A percentile compares a stretch with the other conserved stretches of the same genome.
Conservation (phyloP, 2,329 filamentous ascomycete genomes). For the Akanthomyces muscarius region DNA sequence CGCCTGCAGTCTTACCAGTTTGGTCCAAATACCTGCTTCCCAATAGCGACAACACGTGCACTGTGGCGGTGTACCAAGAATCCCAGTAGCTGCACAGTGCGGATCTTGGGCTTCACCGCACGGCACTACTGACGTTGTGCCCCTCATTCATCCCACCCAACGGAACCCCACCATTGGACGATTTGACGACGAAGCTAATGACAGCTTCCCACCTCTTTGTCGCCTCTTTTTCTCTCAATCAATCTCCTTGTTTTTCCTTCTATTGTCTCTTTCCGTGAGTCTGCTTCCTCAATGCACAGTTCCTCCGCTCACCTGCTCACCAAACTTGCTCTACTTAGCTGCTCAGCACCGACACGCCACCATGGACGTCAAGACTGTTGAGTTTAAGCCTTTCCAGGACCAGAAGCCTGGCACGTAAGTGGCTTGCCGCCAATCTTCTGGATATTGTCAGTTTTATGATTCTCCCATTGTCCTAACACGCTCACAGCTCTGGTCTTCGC, state of each 20-base stretch:
- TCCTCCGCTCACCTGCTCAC: neutral
- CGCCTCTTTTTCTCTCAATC: conserved; percentile 22
- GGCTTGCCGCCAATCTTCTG: conserved; percentile 19
- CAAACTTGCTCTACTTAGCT: conserved; percentile 4
- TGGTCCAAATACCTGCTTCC: neutral
- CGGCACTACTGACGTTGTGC: neutral
- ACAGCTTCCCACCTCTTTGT: conserved; percentile 13
- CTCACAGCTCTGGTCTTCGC: conserved; percentile 81
- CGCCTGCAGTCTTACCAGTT: neutral
- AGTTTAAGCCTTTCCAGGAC: conserved; percentile 82
- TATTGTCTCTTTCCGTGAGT: conserved; percentile 2
- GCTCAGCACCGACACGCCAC: conserved; percentile 27
- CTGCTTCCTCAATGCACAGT: neutral
- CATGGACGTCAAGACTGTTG: conserved; percentile 74
- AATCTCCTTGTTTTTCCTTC: conserved; percentile 18
- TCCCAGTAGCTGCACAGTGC: conserved; percentile 10
- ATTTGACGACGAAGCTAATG: conserved; percentile 14
- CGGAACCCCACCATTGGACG: conserved; percentile 15
- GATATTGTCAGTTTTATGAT: neutral
- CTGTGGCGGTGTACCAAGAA: conserved; percentile 10
- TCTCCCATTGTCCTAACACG: conserved; percentile 9
- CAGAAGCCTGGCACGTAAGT: conserved; percentile 99
- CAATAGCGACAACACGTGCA: conserved; percentile 10
- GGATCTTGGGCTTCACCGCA: conserved; percentile 10
- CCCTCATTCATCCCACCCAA: conserved; percentile 16